phyloP scores from a whole-genome alignment of 192 early-diverging fungal genomes.

The Lunasporangiospora selenospora region DNA sequence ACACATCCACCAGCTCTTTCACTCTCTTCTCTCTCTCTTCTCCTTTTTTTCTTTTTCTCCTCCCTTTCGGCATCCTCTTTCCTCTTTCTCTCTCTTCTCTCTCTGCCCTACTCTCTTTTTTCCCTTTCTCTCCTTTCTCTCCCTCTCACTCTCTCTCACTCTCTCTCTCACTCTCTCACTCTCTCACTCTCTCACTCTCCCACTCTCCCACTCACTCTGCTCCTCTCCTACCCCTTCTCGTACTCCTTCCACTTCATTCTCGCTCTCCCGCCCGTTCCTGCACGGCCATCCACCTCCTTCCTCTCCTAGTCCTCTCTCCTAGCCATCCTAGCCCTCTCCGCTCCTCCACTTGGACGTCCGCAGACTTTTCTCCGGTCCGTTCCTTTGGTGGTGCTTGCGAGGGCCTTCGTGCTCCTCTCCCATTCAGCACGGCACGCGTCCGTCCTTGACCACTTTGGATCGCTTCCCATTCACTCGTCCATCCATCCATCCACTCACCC shows the following conservation, averaged over 20 bases:
- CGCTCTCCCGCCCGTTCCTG: no score
- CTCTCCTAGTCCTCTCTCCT: neutral
- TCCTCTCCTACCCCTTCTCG: neutral
- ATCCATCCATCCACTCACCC: neutral
- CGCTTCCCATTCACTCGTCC: neutral
- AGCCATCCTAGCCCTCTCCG: neutral
- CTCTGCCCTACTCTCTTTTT: neutral
- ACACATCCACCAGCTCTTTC: no score
- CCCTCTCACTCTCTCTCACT: neutral
- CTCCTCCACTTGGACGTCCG: neutral
- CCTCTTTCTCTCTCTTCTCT: neutral
- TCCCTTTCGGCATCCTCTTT: neutral
- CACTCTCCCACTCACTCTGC: neutral
- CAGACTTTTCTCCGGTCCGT: neutral
- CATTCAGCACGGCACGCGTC: neutral
- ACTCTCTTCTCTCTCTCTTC: slow-evolving; percentile 7
- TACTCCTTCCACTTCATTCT: neutral
- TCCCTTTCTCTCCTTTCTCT: neutral
- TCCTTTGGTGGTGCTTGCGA: neutral
- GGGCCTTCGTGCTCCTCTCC: neutral
- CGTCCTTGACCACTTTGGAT: no score
- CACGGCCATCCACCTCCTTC: neutral
- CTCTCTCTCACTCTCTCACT: slow-evolving; percentile 1
- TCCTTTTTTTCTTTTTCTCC: neutral
- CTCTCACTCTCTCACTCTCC: neutral